Base-by-base conservation (phyloP, 805 yeast species). In the Zygosaccharomyces lentus region DNA sequence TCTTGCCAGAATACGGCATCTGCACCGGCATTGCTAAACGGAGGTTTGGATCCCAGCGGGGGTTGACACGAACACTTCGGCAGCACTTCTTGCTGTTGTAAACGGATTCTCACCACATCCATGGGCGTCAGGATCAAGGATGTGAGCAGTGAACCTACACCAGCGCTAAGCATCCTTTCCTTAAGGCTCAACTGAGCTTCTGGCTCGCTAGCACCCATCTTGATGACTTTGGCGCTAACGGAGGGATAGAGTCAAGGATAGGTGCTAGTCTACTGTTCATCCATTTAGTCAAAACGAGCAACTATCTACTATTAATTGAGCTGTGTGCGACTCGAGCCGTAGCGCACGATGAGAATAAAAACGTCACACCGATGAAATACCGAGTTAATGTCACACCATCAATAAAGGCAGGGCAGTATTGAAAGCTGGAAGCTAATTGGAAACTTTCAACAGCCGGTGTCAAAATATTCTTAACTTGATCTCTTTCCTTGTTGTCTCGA, bases 141-240 rank as follows among this genome's bases (percentile, higher is more conserved):
- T 2, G 91, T 86, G 16, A 85, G 55, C 6, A 86, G 57, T 0
- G 91, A 82, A 0, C 95, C 95, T 37, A 80, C 72, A 55, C 88
- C 81, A 0, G 95, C 93, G 55, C 90, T 82, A 27, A 82, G 63
- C 90, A 86, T 84, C 41, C 89, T 64, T 57, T 86, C 87, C 3
- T 68, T 53, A 21, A 78, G 54, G 5, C 54, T 39, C 40, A 61
- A 40, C 16, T 40, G 41, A 24, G 39, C 46, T 29, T 40, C 23
- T 12, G 48, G 38, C 19, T 44, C 31, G 21, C 23, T 30, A 29
- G 41, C 43, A 12, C 43, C 32, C 46, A 43, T 43, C 17, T 37
- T 15, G n/a, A 26, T 9, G 29, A 19, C 21, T 19, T 19, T 19
- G 21, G 21, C 5, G 21, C 21, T 19, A 19, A 3, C 3, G 21